phyloP scores from a whole-genome alignment of 306 rosid genomes.

The Quercus variabilis region DNA sequence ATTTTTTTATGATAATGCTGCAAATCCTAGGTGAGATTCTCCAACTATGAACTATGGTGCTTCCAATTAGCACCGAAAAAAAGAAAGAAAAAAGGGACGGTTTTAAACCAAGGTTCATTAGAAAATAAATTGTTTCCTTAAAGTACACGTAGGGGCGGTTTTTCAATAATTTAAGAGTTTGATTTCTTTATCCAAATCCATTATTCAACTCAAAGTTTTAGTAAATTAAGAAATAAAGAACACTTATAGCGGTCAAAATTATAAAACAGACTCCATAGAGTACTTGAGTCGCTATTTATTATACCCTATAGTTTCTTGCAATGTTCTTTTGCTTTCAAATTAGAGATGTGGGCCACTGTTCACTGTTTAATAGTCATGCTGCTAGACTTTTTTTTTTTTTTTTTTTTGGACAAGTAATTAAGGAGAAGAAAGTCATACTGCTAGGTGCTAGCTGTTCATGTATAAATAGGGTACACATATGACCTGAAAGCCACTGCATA shows the following conservation, averaged over 20 bases:
- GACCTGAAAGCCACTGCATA: neutral
- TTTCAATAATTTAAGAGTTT: neutral
- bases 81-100: neutral
- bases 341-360: neutral
- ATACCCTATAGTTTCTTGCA: neutral
- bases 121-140: neutral
- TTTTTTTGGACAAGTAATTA: too few species aligned
- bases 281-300: neutral
- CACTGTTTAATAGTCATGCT: neutral
- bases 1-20: neutral
- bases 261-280: neutral
- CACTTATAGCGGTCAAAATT: neutral
- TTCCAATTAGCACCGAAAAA: neutral
- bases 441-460: neutral
- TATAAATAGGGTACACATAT: constrained; percentile 31
- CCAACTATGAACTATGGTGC: neutral
- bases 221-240: neutral
- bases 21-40: neutral
- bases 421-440: too few species aligned
- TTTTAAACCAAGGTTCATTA: neutral
- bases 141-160: neutral
- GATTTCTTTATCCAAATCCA: neutral
- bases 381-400: too few species aligned
- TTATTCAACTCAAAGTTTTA: neutral
- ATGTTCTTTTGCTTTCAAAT: neutral